Evolutionary conservation across 805 yeast genomes (phyloP).

Genomic region (Henningerozyma blattae): DNA sequence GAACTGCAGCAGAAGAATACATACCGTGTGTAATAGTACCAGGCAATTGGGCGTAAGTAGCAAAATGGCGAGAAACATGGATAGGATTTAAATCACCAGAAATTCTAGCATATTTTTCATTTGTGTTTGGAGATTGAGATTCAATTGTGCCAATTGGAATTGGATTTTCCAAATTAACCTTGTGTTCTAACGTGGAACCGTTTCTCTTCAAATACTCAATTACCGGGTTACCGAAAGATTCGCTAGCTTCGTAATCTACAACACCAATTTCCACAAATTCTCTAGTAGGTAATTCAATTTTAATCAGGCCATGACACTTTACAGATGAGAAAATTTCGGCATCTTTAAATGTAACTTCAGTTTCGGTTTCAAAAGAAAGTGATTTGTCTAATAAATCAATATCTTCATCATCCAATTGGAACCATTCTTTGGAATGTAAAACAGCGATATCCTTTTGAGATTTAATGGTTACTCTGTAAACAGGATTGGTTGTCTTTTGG

Average conservation of each 20-base stretch:
- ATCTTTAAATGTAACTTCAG: constrained; percentile 71
- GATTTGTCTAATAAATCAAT: constrained; percentile 67
- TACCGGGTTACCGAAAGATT: constrained; percentile 95
- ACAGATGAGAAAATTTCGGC: constrained; percentile 69
- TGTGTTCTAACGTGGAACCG: constrained; percentile 91
- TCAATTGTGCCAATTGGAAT: constrained; percentile 64
- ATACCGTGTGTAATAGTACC: constrained; percentile 99
- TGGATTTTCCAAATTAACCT: constrained; percentile 76
- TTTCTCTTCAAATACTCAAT: constrained; percentile 84
- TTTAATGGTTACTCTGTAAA: constrained; percentile 63
- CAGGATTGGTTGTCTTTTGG: constrained; percentile 77
- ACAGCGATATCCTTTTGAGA: constrained; percentile 87
- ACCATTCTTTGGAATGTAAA: constrained; percentile 94
- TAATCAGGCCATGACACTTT: constrained; percentile 72
- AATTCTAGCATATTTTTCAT: constrained; percentile 92
- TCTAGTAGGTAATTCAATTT: constrained; percentile 82
- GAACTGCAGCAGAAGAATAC: constrained; percentile 93
- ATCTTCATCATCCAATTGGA: constrained; percentile 61
- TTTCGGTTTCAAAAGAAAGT: constrained; percentile 79
- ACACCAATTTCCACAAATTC: constrained; percentile 76
- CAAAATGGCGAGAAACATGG: constrained; percentile 91
- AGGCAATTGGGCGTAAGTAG: constrained; percentile 84
- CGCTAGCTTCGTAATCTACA: constrained; percentile 80
- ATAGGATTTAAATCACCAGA: constrained; percentile 98
- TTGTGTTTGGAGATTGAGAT: constrained; percentile 81